phyloP scores from a whole-genome alignment of 805 yeast genomes.

The Candida cerambycidarum region DNA sequence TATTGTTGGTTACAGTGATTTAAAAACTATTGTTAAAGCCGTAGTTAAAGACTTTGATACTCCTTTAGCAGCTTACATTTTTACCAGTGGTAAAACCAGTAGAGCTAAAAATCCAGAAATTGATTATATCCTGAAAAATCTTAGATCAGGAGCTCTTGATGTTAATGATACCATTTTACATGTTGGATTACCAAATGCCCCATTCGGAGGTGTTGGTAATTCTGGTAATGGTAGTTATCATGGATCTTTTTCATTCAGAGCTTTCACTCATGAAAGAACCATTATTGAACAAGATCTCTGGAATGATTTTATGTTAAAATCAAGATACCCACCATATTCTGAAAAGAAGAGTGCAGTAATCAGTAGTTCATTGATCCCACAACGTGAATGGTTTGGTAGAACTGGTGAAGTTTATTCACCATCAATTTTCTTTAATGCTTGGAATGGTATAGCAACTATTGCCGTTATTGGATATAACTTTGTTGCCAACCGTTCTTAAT shows the following conservation, averaged over 20 bases:
- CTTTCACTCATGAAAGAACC: slow-evolving; percentile 78
- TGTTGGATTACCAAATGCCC: slow-evolving; percentile 64
- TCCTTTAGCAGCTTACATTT: slow-evolving; percentile 80
- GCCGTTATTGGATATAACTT: slow-evolving; percentile 20
- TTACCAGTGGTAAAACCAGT: slow-evolving; percentile 46
- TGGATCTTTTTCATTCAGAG: slow-evolving; percentile 50
- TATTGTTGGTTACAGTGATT: slow-evolving; percentile 51
- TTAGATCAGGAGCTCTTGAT: slow-evolving; percentile 72
- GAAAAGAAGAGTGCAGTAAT: slow-evolving; percentile 29
- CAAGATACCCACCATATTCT: slow-evolving; percentile 66
- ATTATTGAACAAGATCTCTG: slow-evolving; percentile 62
- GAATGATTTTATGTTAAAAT: slow-evolving; percentile 57
- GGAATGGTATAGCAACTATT: slow-evolving; percentile 33
- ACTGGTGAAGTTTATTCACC: slow-evolving; percentile 37
- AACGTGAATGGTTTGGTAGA: slow-evolving; percentile 40
- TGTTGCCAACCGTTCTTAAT: slow-evolving; percentile 6
- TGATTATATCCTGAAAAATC: slow-evolving; percentile 42
- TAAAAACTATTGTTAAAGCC: slow-evolving; percentile 44
- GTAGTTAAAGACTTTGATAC: slow-evolving; percentile 58
- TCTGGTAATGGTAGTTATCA: slow-evolving; percentile 87
- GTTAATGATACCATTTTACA: slow-evolving; percentile 75
- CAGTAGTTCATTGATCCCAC: slow-evolving; percentile 20
- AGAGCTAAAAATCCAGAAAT: slow-evolving; percentile 45
- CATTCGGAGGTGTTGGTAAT: slow-evolving; percentile 89
- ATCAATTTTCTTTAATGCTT: slow-evolving; percentile 26